Conservation (phyloP, 176 grass and related monocot genomes). For the Eragrostis nindensis region DNA sequence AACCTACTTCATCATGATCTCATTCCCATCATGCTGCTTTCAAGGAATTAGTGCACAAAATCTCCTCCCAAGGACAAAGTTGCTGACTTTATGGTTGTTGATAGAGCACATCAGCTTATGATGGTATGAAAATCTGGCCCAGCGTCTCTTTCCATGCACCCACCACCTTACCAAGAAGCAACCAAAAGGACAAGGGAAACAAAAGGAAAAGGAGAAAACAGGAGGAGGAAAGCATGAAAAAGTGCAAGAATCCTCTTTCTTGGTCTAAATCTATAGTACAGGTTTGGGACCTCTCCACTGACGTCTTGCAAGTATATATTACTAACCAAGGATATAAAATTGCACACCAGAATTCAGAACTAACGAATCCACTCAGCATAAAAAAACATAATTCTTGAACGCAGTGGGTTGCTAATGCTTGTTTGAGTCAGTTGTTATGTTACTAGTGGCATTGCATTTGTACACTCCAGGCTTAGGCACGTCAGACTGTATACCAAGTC, state of each 20-base stretch:
- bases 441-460: not conserved
- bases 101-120: constrained; percentile 42
- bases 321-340: not conserved
- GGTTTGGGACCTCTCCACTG: constrained; percentile 23
- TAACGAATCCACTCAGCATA: not conserved
- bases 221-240: constrained; percentile 35
- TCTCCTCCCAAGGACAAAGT: constrained; percentile 37
- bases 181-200: constrained; percentile 37
- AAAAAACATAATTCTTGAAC: not conserved
- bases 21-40: constrained; percentile 18
- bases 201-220: constrained; percentile 20
- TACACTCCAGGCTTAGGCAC: not conserved
- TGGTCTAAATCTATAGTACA: constrained; percentile 27
- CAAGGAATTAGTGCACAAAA: constrained; percentile 1
- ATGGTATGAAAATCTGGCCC: constrained; percentile 31
- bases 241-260: constrained; percentile 32
- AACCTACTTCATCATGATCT: not conserved
- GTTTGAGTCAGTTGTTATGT: constrained; percentile 18
- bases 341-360: constrained; percentile 3
- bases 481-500: not conserved
- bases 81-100: constrained; percentile 39
- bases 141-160: constrained; percentile 55
- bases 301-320: not conserved
- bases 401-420: not conserved
- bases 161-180: constrained; percentile 44